phyloP scores from a whole-genome alignment of 2,329 filamentous ascomycete genomes.

The Tolypocladium amazonense region DNA sequence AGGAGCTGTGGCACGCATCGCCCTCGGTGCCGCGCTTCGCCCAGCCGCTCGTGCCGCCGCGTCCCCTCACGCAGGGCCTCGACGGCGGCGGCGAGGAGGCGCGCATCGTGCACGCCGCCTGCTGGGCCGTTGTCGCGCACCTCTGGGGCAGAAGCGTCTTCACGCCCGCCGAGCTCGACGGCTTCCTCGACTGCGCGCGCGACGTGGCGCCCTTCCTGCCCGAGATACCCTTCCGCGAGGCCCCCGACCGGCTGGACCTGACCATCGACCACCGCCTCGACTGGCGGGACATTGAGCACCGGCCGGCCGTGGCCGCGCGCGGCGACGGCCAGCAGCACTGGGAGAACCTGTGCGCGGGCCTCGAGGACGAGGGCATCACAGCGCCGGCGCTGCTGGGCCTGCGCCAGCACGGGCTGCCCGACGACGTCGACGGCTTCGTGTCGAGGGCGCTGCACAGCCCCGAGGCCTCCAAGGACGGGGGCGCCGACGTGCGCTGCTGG shows the following conservation, averaged over 20 bases:
- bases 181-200: conserved; percentile 5
- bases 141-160: conserved; percentile 1
- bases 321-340: not conserved
- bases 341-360: not conserved
- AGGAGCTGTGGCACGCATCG: conserved; percentile 1
- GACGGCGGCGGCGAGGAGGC: not conserved
- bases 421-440: conserved; percentile 1
- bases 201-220: conserved; percentile 3
- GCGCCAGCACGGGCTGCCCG: not conserved
- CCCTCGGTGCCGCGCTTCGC: not conserved
- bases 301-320: not conserved
- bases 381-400: conserved; percentile 2
- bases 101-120: conserved; percentile 4
- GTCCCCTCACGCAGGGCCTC: not conserved
- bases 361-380: conserved; percentile 1
- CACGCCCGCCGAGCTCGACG: conserved; percentile 4
- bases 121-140: conserved; percentile 3
- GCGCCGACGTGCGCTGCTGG: not conserved
- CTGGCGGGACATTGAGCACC: conserved; percentile 1
- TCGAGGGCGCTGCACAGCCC: not conserved
- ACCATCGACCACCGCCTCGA: conserved; percentile 5
- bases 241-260: conserved; percentile 3
- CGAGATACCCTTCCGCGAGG: conserved; percentile 3
- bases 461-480: not conserved
- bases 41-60: conserved; percentile 1